Percentiles rank a stretch among this genome's conserved stretches.
These are phyloP conservation scores for Xylariomycetidae sp. DNA, from an alignment of 2,329 filamentous ascomycete species.

Conservation along the genomic window DNA sequence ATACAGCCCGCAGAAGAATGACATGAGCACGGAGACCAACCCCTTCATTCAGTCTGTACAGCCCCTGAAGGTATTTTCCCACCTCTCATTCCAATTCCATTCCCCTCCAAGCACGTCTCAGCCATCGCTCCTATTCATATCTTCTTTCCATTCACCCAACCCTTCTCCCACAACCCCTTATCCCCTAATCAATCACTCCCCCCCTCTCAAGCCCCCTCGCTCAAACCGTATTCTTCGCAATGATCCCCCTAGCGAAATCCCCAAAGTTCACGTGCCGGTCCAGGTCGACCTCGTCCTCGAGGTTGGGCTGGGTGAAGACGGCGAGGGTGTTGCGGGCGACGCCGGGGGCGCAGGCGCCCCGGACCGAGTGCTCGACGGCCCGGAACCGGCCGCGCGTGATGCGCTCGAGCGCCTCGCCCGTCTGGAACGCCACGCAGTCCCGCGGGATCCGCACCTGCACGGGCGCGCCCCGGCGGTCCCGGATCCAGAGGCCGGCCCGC, in stretches of 20 bases:
- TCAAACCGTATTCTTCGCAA: conserved; percentile 54
- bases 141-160: no score
- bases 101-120: no score
- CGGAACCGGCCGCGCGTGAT: conserved; percentile 90
- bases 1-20: no score
- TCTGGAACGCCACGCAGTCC: conserved; percentile 94
- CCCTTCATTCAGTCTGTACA: no score
- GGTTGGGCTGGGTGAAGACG: conserved; percentile 94
- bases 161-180: no score
- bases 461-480: conserved; percentile 72
- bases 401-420: conserved; percentile 82
- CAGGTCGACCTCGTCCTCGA: conserved; percentile 73
- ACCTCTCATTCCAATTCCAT: no score
- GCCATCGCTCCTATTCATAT: no score
- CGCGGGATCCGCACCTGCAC: conserved; percentile 91
- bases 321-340: conserved; percentile 85
- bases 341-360: conserved; percentile 60
- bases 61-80: no score
- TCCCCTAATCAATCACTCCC: no score
- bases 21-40: no score
- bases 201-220: no score
- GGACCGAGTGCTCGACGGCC: conserved; percentile 93
- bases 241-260: conserved; percentile 63
- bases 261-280: conserved; percentile 66
- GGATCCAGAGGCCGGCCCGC: conserved; percentile 87